Conservation (phyloP, 2,329 filamentous ascomycete species). For the Sordariomycetes sp. region DNA sequence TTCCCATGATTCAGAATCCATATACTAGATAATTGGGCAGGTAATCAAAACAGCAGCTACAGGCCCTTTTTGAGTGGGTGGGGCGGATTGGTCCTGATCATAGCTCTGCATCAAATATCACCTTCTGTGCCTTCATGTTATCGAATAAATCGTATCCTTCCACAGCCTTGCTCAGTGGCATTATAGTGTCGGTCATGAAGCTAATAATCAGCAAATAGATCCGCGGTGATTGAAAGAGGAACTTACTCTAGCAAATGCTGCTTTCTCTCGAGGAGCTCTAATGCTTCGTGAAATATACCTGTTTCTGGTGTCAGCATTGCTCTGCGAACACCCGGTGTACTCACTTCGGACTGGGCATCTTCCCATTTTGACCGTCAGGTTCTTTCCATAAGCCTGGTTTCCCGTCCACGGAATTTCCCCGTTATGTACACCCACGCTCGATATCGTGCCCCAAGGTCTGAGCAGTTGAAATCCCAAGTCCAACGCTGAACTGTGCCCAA, state of each 20-base stretch:
- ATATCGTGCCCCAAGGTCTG: slow-evolving; percentile 64
- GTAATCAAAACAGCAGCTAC: no score
- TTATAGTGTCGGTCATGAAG: slow-evolving; percentile 70
- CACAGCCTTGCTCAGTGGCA: slow-evolving; percentile 57
- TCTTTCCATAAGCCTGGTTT: slow-evolving; percentile 42
- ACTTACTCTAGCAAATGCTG: slow-evolving; percentile 58
- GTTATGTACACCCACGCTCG: slow-evolving; percentile 70
- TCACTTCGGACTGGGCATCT: slow-evolving; percentile 57
- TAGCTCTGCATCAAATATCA: slow-evolving; percentile 54
- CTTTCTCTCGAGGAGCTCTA: slow-evolving; percentile 55
- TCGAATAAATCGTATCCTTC: slow-evolving; percentile 66
- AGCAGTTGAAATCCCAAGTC: slow-evolving; percentile 63
- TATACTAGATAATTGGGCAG: no score
- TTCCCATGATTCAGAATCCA: no score
- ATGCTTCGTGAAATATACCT: slow-evolving; percentile 43
- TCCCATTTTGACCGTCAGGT: slow-evolving; percentile 66
- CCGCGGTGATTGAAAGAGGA: no score
- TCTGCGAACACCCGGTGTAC: background rate
- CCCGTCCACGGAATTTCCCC: slow-evolving; percentile 30
- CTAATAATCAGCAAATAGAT: no score
- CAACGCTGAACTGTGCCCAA: slow-evolving; percentile 60
- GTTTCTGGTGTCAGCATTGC: background rate
- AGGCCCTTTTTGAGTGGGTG: no score
- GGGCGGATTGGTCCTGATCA: no score
- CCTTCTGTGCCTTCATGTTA: slow-evolving; percentile 65